Evolutionary conservation across 1,139 yeast species (phyloP).

Genomic region (Pichia sp.): DNA sequence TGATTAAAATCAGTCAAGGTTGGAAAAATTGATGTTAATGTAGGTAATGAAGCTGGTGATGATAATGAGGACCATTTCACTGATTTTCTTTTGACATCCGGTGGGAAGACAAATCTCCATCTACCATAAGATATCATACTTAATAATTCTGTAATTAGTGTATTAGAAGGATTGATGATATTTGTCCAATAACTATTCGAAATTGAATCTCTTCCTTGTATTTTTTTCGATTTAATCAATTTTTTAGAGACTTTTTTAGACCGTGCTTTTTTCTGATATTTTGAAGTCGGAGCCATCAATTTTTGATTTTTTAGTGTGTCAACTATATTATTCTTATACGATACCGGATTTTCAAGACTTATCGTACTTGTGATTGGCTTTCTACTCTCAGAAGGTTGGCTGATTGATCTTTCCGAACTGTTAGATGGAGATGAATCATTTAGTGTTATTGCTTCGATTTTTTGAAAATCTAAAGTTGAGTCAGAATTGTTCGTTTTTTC

Average conservation of each 20-base stretch:
- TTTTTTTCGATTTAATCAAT: background rate
- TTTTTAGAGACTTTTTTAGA: background rate
- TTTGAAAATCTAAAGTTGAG: background rate
- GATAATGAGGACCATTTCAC: constrained; percentile 91
- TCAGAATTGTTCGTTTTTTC: background rate
- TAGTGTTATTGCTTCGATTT: constrained; percentile 6
- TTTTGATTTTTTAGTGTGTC: background rate
- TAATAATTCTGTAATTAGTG: constrained; percentile 37
- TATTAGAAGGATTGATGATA: constrained; percentile 61
- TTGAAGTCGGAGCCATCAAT: background rate
- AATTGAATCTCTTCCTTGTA: constrained; percentile 2
- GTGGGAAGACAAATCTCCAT: constrained; percentile 88
- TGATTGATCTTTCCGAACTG: background rate
- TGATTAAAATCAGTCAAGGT: constrained; percentile 54
- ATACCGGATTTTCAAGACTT: background rate
- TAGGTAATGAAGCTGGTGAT: constrained; percentile 89
- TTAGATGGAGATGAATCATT: background rate
- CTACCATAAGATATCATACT: constrained; percentile 49
- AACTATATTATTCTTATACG: background rate
- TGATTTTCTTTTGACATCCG: constrained; percentile 52
- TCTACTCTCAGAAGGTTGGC: background rate
- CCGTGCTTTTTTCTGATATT: background rate
- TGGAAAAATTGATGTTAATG: constrained; percentile 74
- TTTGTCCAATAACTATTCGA: constrained; percentile 52
- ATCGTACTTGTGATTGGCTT: background rate